Base-by-base conservation (phyloP, 495 filamentous ascomycete species). In the Penicillium chermesinum region DNA sequence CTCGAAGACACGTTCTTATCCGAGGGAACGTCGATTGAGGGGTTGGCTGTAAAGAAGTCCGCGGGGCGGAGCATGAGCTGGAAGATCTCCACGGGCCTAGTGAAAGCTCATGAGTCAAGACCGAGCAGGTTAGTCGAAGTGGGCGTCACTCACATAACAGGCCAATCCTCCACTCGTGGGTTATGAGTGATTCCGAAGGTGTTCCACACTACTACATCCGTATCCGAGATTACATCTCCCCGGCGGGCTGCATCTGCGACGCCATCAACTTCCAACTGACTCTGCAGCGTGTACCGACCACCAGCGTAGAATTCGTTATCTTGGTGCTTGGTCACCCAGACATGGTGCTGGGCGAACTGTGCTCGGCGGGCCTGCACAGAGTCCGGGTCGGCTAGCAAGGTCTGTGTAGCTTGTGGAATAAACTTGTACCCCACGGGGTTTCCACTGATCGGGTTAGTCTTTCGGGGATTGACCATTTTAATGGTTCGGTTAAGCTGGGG, bases 261-360 rank as follows among this genome's bases (percentile, higher is more conserved):
- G 3, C 86, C 87, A 12, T 81, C 84, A 9, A 84, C 69, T 38
- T 74, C 71, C 13, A 52, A 38, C 44, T 69, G 65, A 19, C 83
- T 87, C 69, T 96, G 91, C 52, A 95, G 87, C 1, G 91, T 96
- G 63, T 91, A 96, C 50, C 82, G 77, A 1, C 91, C 91, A 15
- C 85, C 90, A 0, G 91, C 84, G 58, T 83, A 96, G 3, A 95
- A 70, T 66, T 96, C 91, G 6, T 74, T 80, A 34, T 95, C 90
- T 5, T 68, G 73, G 66, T 95, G 83, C 25, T 80, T 78, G 0
- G 88, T 91, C 2, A 94, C 83, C 73, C 91, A 96, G 37, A 96
- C 73, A 53, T 88, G 85, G 52, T 86, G 86, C 58, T 91, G 87
- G 0, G 87, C 86, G 56, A 93, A 96, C 63, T 94, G 89, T 9